Base-by-base conservation (phyloP, 805 yeast genomes). In the Nadsonia fulvescens region DNA sequence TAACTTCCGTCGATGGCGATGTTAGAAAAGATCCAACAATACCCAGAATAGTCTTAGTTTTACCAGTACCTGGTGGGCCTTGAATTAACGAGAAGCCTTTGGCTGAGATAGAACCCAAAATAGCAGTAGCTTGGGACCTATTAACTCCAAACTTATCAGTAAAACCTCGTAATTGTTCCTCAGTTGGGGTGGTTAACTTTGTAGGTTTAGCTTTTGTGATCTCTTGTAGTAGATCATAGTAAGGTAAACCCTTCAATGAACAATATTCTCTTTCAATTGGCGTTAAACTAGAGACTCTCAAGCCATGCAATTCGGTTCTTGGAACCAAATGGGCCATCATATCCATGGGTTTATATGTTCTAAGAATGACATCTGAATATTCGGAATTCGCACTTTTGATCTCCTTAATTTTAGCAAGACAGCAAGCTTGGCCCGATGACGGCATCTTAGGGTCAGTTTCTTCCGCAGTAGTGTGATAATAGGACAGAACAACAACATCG, bases 1-100 rank as follows among this genome's bases (percentile, higher is more conserved):
- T 28, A 9, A 27, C 22, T 7, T 27, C 25, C 2, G 29, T 22
- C 1, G 24, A 24, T 3, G 25, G 54, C 4, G 47, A 39, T 3
- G 49, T 42, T 28, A 56, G 34, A 17, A 70, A 67, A 29, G 81
- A 68, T 0, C 95, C 94, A 16, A 86, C 66, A 25, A 86, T 72
- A 13, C 95, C 95, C 23, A 89, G 47, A 51, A 91, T 89, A 0
- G 99, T 89, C 46, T 86, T 91, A 1, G 99, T 91, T 47, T 89
- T 89, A 56, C 99, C 99, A 0, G 96, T 86, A 49, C 99, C 99
- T 0, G 99, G 99, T 0, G 99, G 99, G 31, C 95, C 99, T 52
- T 89, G 98, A 47, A 89, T 83, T 28, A 89, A 57, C 0, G 91
- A 72, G 43, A 89, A 81, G 0, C 98, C 99, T 1, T 58, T 57